Percentiles rank a stretch among this genome's conserved stretches.
phyloP scores from a whole-genome alignment of 176 grass and related monocot genomes.

The Musa schizocarpa region DNA sequence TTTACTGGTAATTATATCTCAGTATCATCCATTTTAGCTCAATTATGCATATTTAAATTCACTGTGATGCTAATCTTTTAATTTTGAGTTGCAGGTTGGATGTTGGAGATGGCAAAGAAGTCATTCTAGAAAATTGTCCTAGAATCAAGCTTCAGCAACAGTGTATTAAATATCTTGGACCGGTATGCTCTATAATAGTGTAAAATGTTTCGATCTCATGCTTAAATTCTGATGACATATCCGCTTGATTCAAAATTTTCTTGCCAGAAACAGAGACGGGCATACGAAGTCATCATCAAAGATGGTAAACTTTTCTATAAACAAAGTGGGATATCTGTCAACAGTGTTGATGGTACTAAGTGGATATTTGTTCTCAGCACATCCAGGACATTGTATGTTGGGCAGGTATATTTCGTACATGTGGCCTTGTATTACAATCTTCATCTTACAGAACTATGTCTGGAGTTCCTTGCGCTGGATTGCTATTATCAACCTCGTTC shows the following conservation, averaged over 20 bases:
- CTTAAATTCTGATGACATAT: too few relatives aligned
- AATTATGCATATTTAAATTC: not conserved
- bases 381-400: conserved; percentile 61
- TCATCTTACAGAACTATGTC: not conserved
- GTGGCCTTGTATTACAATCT: not conserved
- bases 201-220: too few relatives aligned
- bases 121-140: conserved; percentile 71
- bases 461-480: too few relatives aligned
- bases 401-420: conserved; percentile 35
- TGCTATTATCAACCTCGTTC: too few relatives aligned
- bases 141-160: conserved; percentile 65
- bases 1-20: too few relatives aligned
- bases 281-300: conserved; percentile 55
- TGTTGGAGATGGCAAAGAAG: conserved; percentile 83
- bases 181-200: conserved; percentile 28
- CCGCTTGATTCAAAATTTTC: not conserved
- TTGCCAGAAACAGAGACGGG: conserved; percentile 62
- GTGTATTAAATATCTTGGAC: conserved; percentile 18
- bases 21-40: too few relatives aligned
- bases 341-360: conserved; percentile 59
- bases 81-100: conserved; percentile 52
- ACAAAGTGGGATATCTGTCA: conserved; percentile 36
- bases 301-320: conserved; percentile 48
- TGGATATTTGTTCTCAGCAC: conserved; percentile 25
- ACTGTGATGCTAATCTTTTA: not conserved